Conservation (phyloP, 345 rosid species). For the Bretschneidera sinensis region DNA sequence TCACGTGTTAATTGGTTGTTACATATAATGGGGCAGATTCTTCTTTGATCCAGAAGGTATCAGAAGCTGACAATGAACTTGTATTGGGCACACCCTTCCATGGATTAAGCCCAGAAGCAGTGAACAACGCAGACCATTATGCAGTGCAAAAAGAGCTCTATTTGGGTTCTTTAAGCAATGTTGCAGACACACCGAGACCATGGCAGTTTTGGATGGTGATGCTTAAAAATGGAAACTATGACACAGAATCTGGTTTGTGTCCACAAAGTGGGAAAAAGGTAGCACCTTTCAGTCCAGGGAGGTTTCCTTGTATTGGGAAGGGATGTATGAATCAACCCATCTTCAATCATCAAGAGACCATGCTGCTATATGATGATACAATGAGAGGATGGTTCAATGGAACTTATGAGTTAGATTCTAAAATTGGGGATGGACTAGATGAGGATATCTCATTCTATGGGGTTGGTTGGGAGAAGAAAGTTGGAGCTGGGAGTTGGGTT, state of each 20-base stretch:
- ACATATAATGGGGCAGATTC: constrained; percentile 28
- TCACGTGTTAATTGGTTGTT: too few species aligned
- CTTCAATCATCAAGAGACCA: constrained; percentile 48
- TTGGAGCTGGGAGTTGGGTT: constrained; percentile 65
- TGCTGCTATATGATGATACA: constrained; percentile 39
- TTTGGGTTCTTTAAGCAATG: constrained; percentile 62
- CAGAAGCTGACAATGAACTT: constrained; percentile 56
- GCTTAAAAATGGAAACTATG: constrained; percentile 89
- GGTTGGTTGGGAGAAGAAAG: constrained; percentile 69
- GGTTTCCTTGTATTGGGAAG: constrained; percentile 66
- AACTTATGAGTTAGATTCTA: constrained; percentile 54
- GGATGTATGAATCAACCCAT: constrained; percentile 90
- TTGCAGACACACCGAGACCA: constrained; percentile 53
- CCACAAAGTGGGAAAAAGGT: constrained; percentile 55
- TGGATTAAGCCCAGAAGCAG: constrained; percentile 26
- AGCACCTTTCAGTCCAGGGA: constrained; percentile 41
- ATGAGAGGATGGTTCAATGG: constrained; percentile 80
- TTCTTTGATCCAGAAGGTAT: constrained; percentile 52
- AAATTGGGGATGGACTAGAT: constrained; percentile 15
- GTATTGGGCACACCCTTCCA: constrained; percentile 39
- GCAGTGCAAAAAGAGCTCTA: constrained; percentile 70
- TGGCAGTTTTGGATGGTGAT: constrained; percentile 93
- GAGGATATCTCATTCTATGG: constrained; percentile 46
- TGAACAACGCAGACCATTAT: constrained; percentile 49
- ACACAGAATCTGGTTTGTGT: constrained; percentile 52